Conservation (phyloP, 768 basidiomycete species). For the Gloeophyllum trabeum region DNA sequence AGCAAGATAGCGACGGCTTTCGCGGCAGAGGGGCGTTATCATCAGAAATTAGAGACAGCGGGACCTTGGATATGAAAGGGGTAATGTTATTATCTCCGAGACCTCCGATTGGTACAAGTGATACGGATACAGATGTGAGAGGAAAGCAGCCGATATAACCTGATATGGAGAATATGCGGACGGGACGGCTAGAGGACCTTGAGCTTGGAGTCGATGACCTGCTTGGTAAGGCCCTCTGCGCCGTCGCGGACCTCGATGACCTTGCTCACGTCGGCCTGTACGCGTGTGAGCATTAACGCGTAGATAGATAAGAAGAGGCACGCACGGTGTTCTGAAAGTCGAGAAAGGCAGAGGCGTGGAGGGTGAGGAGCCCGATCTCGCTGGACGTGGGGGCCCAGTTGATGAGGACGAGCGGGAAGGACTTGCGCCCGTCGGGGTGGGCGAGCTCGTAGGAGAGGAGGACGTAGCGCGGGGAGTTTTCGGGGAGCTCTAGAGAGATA, state of each 20-base stretch:
- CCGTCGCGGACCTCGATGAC: slow-evolving; percentile 78
- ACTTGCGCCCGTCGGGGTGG: slow-evolving; percentile 74
- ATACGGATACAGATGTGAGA: too few species aligned
- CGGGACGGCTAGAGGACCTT: too few species aligned
- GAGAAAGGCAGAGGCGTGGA: slow-evolving; percentile 75
- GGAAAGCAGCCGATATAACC: too few species aligned
- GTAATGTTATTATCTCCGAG: too few species aligned
- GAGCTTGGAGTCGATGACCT: slow-evolving; percentile 54
- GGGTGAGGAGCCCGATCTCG: slow-evolving; percentile 60
- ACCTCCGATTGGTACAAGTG: too few species aligned
- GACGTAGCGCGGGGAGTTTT: slow-evolving; percentile 79
- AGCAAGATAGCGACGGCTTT: too few species aligned
- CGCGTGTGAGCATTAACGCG: slow-evolving; percentile 1
- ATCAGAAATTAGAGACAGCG: too few species aligned
- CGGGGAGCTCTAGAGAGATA: slow-evolving; percentile 60
- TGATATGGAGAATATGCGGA: too few species aligned
- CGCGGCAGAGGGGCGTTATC: too few species aligned
- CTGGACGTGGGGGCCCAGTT: slow-evolving; percentile 80
- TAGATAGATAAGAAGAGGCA: slow-evolving; percentile 5
- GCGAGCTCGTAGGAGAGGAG: slow-evolving; percentile 73
- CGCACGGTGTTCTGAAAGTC: slow-evolving; percentile 73
- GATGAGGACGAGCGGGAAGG: slow-evolving; percentile 75
- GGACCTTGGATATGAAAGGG: too few species aligned
- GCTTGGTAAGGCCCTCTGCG: slow-evolving; percentile 68
- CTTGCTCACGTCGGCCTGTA: slow-evolving; percentile 66